Evolutionary conservation across 2,329 filamentous ascomycete genomes (phyloP).

Genomic region (Cladosporium sp.): DNA sequence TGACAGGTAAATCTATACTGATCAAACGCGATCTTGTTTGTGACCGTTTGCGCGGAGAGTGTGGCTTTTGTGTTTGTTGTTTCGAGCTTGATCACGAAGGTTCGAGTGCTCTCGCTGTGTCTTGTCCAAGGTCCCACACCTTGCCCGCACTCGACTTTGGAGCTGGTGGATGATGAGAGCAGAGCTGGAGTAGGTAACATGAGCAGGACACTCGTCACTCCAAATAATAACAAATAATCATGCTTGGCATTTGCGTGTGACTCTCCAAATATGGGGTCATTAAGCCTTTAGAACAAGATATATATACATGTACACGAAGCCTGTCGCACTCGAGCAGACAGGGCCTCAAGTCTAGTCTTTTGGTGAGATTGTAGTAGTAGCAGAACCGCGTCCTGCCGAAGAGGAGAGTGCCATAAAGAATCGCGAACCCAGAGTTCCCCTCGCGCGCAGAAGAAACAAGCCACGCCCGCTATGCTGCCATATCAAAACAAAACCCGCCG

Average conservation of each 20-base stretch:
- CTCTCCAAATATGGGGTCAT: conserved; percentile 1
- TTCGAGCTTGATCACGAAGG: too few relatives aligned
- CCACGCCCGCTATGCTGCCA: conserved; percentile 12
- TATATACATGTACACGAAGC: conserved; percentile 12
- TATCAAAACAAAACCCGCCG: conserved; percentile 13
- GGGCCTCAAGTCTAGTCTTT: conserved; percentile 11
- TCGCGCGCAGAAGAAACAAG: conserved; percentile 9
- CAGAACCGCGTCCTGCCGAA: conserved; percentile 7
- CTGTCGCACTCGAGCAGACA: not conserved
- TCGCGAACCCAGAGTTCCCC: conserved; percentile 11
- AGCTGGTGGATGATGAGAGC: too few relatives aligned
- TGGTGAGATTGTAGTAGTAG: not conserved
- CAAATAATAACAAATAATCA: too few relatives aligned
- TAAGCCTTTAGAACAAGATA: conserved; percentile 8
- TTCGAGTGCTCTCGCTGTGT: too few relatives aligned
- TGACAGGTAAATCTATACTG: too few relatives aligned
- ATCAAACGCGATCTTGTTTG: too few relatives aligned
- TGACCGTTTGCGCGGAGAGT: not conserved
- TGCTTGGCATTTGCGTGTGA: too few relatives aligned
- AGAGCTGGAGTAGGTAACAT: too few relatives aligned
- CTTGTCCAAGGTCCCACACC: too few relatives aligned
- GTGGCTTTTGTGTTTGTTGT: too few relatives aligned
- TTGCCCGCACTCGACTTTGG: too few relatives aligned
- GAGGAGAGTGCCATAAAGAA: conserved; percentile 8
- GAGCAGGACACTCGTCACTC: too few relatives aligned